Percentiles rank a stretch among this genome's conserved stretches.
Conservation (phyloP, 495 filamentous ascomycete genomes). For the Annulohypoxylon bovei region DNA sequence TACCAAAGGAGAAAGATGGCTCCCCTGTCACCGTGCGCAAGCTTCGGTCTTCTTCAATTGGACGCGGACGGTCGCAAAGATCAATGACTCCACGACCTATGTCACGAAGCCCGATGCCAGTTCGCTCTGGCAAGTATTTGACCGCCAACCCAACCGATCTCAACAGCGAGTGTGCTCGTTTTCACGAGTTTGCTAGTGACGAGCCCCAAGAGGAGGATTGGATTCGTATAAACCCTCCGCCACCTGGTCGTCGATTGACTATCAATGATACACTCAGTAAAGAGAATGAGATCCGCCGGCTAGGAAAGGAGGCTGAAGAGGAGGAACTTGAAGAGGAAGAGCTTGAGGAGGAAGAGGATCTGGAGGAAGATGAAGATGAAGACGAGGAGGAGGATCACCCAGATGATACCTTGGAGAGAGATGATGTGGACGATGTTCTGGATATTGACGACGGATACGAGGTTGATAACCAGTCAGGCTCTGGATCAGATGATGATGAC, state of each 20-base stretch:
- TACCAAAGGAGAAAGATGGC: slow-evolving; percentile 41
- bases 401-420: slow-evolving; percentile 52
- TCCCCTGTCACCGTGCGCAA: slow-evolving; percentile 54
- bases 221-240: slow-evolving; percentile 71
- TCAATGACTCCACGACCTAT: slow-evolving; percentile 55
- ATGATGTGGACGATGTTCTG: slow-evolving; percentile 55
- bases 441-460: slow-evolving; percentile 61
- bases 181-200: slow-evolving; percentile 93
- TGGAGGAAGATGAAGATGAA: slow-evolving; percentile 61
- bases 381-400: slow-evolving; percentile 49
- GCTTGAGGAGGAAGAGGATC: slow-evolving; percentile 61
- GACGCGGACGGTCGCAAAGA: slow-evolving; percentile 56
- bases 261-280: slow-evolving; percentile 90
- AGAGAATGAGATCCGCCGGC: slow-evolving; percentile 84
- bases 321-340: slow-evolving; percentile 79
- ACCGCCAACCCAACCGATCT: slow-evolving; percentile 64
- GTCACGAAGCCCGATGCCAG: slow-evolving; percentile 48
- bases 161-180: slow-evolving; percentile 74
- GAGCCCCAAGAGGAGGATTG: slow-evolving; percentile 85
- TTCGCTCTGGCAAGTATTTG: slow-evolving; percentile 55
- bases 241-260: slow-evolving; percentile 74
- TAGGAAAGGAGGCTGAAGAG: slow-evolving; percentile 91
- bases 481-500: slow-evolving; percentile 71
- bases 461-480: slow-evolving; percentile 62
- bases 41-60: slow-evolving; percentile 55